phyloP scores from a whole-genome alignment of 2,329 filamentous ascomycete species.

The Fusarium sp. region DNA sequence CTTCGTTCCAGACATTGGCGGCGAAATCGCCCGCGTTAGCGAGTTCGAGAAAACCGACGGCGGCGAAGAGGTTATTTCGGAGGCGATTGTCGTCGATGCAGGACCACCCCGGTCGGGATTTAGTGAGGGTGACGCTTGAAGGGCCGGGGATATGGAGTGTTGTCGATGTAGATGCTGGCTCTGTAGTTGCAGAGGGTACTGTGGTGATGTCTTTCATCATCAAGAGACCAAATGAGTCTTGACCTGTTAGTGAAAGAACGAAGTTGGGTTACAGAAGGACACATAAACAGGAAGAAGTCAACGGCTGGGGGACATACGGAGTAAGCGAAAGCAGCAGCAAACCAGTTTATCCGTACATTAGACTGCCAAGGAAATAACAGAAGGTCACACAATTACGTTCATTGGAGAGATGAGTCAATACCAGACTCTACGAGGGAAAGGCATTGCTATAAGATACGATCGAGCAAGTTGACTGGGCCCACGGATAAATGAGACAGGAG shows the following conservation, averaged over 20 bases:
- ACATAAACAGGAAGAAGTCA: no score
- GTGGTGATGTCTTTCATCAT: conserved; percentile 1
- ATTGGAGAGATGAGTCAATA: conserved; percentile 1
- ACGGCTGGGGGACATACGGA: background rate
- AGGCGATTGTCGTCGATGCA: conserved; percentile 36
- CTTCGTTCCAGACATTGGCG: conserved; percentile 67
- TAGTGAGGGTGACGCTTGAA: conserved; percentile 30
- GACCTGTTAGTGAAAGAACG: background rate
- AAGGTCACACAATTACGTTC: background rate
- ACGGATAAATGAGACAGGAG: background rate
- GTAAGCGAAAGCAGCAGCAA: background rate
- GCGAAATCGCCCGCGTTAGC: conserved; percentile 68
- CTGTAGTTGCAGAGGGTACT: background rate
- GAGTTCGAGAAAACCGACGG: conserved; percentile 64
- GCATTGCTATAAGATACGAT: background rate
- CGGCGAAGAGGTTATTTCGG: conserved; percentile 47
- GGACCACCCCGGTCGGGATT: conserved; percentile 6
- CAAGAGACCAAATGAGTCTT: fast-evolving
- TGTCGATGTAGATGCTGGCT: fast-evolving
- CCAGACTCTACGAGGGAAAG: background rate
- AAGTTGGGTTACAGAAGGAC: fast-evolving
- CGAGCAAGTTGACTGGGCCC: no score
- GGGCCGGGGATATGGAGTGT: conserved; percentile 16
- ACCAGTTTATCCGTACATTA: background rate
- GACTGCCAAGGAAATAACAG: background rate